Evolutionary conservation across 2,329 filamentous ascomycete species (phyloP), one percentile per base, ranked within the genome.

Genomic region (Alternaria sp.): DNA sequence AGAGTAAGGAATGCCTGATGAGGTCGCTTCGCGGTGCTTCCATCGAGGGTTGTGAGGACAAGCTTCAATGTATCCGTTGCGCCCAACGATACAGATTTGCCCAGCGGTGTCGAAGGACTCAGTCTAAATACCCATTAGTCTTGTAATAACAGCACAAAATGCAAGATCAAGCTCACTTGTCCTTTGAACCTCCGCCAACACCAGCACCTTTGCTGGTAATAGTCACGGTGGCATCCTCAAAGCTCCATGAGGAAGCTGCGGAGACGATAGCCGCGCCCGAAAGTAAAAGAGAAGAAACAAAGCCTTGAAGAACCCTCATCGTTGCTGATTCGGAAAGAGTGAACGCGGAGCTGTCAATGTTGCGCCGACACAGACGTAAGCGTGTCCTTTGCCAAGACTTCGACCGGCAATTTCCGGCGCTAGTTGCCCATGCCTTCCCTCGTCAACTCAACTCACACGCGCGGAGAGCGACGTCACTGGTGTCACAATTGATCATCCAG

Each of bases 1-100:
- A 99, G 82, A 15, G 96, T 86, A 58, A 99, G 86, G 84, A 97
- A 97, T 6, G 94, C 94, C 82, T 99, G 96, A 82, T 99, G 96
- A 72, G 96, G 93, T 69, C 92, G 89, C 85, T 94, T 95, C 50
- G 88, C 87, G 72, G 89, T 90, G 81, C 89, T 89, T 77, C 88
- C 90, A 75, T 97, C 93, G 78, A 91, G 91, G 9, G 93, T 87
- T 33, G 93, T 97, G 74, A 99, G 83, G 70, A 89, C 82, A 70
- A 99, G 83, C 84, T 96, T 97, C 76, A 98, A 84, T 45, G 89
- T 89, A 77, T 96, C 94, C 58, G 87, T 80, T 58, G 86, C 81
- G 66, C 89, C 88, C 66, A 98, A 84, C 11, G 85, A 80, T 45
- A 97, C 78, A 12, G 89, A 82, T 54, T 88, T 88, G 56, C 87